These are phyloP conservation scores for Cladosporium phlei DNA, from an alignment of 2,329 filamentous ascomycete genomes.

Conservation along the genomic window DNA sequence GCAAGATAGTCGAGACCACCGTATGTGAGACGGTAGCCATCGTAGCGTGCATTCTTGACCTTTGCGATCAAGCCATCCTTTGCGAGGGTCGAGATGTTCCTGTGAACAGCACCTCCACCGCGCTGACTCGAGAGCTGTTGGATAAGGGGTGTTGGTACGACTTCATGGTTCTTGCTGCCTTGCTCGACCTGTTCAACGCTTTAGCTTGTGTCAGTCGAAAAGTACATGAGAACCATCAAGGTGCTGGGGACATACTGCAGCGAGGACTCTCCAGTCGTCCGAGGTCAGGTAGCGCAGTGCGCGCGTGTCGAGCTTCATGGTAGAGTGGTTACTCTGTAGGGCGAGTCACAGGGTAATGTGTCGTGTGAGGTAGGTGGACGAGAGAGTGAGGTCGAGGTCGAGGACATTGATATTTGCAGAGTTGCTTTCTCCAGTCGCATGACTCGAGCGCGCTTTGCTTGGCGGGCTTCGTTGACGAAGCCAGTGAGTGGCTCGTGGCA, in stretches of 20 bases:
- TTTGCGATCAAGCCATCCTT: constrained; percentile 88
- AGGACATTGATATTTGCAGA: no score
- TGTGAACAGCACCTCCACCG: constrained; percentile 70
- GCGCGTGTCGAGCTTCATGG: constrained; percentile 93
- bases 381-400: not conserved
- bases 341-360: no score
- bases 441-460: constrained; percentile 7
- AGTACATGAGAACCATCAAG: constrained; percentile 7
- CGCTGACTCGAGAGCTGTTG: constrained; percentile 76
- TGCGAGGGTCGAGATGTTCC: constrained; percentile 81
- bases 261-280: constrained; percentile 93
- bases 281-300: constrained; percentile 84
- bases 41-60: constrained; percentile 93
- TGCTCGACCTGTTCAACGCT: constrained; percentile 66
- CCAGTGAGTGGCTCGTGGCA: constrained; percentile 1
- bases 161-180: constrained; percentile 93
- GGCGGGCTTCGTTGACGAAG: not conserved
- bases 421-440: no score
- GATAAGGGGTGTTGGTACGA: constrained; percentile 88
- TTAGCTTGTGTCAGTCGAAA: constrained; percentile 16
- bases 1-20: constrained; percentile 97
- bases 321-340: not conserved
- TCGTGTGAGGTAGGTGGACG: not conserved
- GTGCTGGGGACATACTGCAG: constrained; percentile 59
- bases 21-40: constrained; percentile 94